Evolutionary conservation across 495 filamentous ascomycete genomes (phyloP).

Genomic region (Xylaria palmicola): DNA sequence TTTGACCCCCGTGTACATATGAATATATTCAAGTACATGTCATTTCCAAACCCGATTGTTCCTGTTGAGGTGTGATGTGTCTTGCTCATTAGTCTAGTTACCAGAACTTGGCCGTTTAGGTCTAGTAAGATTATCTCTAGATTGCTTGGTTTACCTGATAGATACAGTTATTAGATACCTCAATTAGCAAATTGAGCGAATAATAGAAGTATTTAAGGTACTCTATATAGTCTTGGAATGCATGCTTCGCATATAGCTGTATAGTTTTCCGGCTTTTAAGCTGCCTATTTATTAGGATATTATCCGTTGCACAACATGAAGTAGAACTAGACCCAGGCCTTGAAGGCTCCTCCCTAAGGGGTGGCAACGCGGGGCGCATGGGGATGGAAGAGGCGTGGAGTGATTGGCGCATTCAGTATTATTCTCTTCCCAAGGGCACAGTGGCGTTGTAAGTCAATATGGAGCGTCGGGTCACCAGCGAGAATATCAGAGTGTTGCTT

Average conservation of each 20-base stretch:
- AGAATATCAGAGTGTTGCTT: no score
- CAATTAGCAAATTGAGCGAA: slow-evolving; percentile 63
- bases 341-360: no score
- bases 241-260: slow-evolving; percentile 68
- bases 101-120: no score
- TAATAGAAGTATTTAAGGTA: slow-evolving; percentile 74
- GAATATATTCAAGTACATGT: not conserved
- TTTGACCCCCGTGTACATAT: slow-evolving; percentile 8
- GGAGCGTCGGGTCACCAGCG: no score
- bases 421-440: no score
- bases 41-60: not conserved
- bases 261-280: slow-evolving; percentile 64
- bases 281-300: slow-evolving; percentile 43
- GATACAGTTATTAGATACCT: slow-evolving; percentile 65
- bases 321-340: no score
- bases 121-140: slow-evolving; percentile 23
- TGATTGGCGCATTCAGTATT: no score
- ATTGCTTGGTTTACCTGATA: slow-evolving; percentile 59
- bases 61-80: not conserved
- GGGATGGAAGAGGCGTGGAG: no score
- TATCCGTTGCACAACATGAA: no score
- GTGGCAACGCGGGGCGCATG: no score
- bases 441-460: no score
- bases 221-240: slow-evolving; percentile 65
- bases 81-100: no score